These are phyloP conservation scores for Bacidia rubella DNA, from an alignment of 495 filamentous ascomycete genomes.

Conservation along the genomic window DNA sequence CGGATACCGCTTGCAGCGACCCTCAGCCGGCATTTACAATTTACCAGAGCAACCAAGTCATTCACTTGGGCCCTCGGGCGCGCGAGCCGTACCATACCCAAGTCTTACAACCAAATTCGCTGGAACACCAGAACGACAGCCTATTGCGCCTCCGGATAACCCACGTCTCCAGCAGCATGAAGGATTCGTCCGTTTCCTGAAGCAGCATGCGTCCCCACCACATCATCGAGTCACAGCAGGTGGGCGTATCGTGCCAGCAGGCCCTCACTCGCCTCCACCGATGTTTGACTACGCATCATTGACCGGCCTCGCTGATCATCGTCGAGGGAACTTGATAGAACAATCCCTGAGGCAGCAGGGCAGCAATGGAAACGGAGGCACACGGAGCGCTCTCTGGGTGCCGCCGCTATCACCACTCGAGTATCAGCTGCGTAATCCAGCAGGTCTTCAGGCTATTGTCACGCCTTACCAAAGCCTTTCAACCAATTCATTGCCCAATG, in stretches of 20 bases:
- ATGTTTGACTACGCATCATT: conserved; percentile 23
- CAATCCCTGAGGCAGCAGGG: neutral
- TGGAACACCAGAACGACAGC: conserved; percentile 8
- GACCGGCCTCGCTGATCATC: conserved; percentile 1
- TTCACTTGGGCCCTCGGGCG: neutral
- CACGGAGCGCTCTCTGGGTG: neutral
- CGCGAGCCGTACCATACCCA: neutral
- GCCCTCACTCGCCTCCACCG: conserved; percentile 19
- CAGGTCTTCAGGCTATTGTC: neutral
- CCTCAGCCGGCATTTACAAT: conserved; percentile 1
- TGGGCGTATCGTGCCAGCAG: conserved; percentile 47
- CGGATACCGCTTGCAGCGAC: neutral
- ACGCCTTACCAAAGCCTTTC: neutral
- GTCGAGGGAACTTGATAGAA: neutral
- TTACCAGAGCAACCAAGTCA: conserved; percentile 11
- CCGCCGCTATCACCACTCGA: neutral
- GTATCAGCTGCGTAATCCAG: neutral
- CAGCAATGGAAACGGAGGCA: neutral
- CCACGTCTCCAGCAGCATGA: conserved; percentile 21
- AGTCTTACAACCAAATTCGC: neutral
- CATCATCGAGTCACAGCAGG: conserved; percentile 51
- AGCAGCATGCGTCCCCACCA: conserved; percentile 45
- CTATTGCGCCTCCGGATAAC: conserved; percentile 19
- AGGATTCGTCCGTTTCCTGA: conserved; percentile 40
- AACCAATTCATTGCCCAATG: neutral